phyloP scores from a whole-genome alignment of 768 basidiomycete species.

The Lactarius vividus region DNA sequence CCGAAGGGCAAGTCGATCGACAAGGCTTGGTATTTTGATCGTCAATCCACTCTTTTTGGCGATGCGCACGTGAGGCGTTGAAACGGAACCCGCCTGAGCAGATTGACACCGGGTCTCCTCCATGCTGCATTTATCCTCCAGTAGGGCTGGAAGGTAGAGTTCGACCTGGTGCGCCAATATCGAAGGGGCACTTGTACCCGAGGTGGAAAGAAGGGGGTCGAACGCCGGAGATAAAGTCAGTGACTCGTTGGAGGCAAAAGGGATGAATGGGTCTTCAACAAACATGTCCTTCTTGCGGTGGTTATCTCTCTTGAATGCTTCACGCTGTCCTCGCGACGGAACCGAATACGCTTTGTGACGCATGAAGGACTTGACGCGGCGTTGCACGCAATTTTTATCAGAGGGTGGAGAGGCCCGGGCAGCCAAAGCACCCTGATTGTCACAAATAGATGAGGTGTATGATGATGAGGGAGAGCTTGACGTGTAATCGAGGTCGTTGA shows the following conservation, averaged over 20 bases:
- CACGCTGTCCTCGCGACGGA: constrained; percentile 16
- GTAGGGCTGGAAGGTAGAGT: background rate
- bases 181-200: background rate
- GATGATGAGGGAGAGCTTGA: background rate
- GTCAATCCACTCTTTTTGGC: constrained; percentile 2
- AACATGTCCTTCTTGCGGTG: constrained; percentile 14
- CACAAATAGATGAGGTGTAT: background rate
- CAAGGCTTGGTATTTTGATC: constrained; percentile 13
- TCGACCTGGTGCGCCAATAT: background rate
- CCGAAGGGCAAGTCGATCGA: constrained; percentile 17
- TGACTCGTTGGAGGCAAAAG: background rate
- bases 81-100: background rate
- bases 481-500: background rate
- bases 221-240: background rate
- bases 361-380: constrained; percentile 2
- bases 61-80: background rate
- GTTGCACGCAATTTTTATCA: background rate
- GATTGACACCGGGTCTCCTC: background rate
- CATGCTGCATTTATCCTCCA: constrained; percentile 1
- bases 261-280: background rate
- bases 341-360: constrained; percentile 11
- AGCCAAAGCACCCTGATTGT: background rate
- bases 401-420: background rate
- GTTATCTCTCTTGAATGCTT: background rate
- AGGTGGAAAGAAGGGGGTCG: constrained; percentile 1